Percentiles rank a stretch among this genome's conserved stretches.
Conservation (phyloP, 805 yeast species). For the Debaryomyces castellii region DNA sequence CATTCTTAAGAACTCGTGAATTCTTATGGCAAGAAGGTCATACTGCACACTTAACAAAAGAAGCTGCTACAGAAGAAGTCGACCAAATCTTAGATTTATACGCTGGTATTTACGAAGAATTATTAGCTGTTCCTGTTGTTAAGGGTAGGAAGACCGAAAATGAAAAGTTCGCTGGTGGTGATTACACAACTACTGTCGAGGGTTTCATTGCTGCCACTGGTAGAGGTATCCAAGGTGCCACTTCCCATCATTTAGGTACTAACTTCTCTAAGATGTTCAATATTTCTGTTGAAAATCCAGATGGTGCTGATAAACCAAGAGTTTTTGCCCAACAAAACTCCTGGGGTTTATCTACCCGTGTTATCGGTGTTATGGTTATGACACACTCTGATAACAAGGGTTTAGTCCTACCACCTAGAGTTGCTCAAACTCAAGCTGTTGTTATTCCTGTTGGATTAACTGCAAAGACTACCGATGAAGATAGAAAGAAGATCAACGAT, state of each 20-base stretch:
- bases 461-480: slow-evolving; percentile 76
- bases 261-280: slow-evolving; percentile 98
- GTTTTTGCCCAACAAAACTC: slow-evolving; percentile 93
- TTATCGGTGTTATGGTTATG: slow-evolving; percentile 99
- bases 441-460: slow-evolving; percentile 95
- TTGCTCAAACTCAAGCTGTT: slow-evolving; percentile 88
- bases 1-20: slow-evolving; percentile 97
- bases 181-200: slow-evolving; percentile 91
- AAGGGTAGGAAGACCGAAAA: slow-evolving; percentile 95
- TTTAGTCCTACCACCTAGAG: slow-evolving; percentile 95
- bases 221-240: slow-evolving; percentile 99
- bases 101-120: slow-evolving; percentile 79
- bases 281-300: slow-evolving; percentile 93
- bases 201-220: slow-evolving; percentile 98
- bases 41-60: slow-evolving; percentile 88
- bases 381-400: slow-evolving; percentile 98
- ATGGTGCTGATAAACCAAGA: slow-evolving; percentile 83
- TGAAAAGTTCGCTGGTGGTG: slow-evolving; percentile 98
- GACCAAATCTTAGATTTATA: slow-evolving; percentile 82
- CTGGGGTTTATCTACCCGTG: slow-evolving; percentile 99
- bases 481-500: slow-evolving; percentile 63
- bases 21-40: slow-evolving; percentile 99
- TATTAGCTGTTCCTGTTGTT: slow-evolving; percentile 95
- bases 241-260: slow-evolving; percentile 96
- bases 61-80: slow-evolving; percentile 83